Percentiles rank a stretch among this genome's conserved stretches.
Conservation (phyloP, 1,284 basidiomycete genomes). For the Sanguinoderma infundibulare region DNA sequence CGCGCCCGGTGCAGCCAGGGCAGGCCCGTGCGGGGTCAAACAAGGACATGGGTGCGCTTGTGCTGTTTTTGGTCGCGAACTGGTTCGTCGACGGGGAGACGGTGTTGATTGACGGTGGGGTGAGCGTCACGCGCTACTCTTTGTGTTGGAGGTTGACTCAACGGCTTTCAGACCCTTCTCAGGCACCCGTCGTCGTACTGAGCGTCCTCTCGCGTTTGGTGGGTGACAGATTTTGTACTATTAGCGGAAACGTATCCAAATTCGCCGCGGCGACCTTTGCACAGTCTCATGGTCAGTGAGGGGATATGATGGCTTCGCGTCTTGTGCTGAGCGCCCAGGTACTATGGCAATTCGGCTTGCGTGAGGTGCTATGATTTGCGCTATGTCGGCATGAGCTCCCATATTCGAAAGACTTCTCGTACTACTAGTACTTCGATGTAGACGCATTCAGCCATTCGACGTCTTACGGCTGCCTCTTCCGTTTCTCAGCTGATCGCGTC, state of each 20-base stretch:
- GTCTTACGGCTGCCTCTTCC: no score
- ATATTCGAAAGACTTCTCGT: no score
- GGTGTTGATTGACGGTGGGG: constrained; percentile 56
- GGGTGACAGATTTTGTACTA: not conserved
- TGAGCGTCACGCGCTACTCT: constrained; percentile 36
- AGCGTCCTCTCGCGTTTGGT: not conserved
- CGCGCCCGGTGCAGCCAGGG: constrained; percentile 24
- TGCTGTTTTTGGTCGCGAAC: constrained; percentile 51
- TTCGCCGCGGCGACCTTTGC: not conserved
- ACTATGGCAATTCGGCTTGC: no score
- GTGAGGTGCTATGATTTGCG: no score
- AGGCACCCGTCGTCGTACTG: constrained; percentile 48
- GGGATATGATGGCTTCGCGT: no score
- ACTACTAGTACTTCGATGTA: no score
- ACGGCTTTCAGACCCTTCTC: constrained; percentile 39
- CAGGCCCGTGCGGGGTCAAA: constrained; percentile 40
- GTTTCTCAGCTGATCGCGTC: no score
- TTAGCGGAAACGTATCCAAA: no score
- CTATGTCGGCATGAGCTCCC: no score
- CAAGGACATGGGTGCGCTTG: constrained; percentile 50
- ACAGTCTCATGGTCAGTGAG: no score
- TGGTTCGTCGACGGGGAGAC: constrained; percentile 57
- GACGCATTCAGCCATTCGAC: no score
- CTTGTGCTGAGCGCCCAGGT: no score
- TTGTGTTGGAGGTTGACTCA: not conserved